Percentiles rank a stretch among this genome's conserved stretches.
Evolutionary conservation across 345 rosid genomes (phyloP).

Genomic region (Capsella bursapastoris): DNA sequence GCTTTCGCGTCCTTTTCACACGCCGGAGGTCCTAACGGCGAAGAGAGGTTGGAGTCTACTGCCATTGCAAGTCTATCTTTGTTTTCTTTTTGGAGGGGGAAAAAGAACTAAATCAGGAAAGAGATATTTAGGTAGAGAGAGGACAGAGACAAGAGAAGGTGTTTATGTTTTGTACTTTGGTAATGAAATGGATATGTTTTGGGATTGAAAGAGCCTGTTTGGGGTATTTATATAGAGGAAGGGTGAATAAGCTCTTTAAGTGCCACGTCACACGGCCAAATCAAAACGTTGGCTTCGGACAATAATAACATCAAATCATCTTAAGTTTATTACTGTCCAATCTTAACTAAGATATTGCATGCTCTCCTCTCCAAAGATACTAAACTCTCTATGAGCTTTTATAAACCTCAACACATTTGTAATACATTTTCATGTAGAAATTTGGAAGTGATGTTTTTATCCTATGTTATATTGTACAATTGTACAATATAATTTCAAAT

Average conservation of each 20-base stretch:
- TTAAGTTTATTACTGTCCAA: slow-evolving; percentile 6
- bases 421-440: slow-evolving; percentile 2
- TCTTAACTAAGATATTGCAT: slow-evolving; percentile 35
- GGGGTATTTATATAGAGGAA: slow-evolving; percentile 55
- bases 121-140: slow-evolving; percentile 5
- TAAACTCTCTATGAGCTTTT: neutral
- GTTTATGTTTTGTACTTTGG: slow-evolving; percentile 24
- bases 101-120: neutral
- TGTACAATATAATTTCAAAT: no score
- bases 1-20: slow-evolving; percentile 81
- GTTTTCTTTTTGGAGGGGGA: neutral
- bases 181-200: slow-evolving; percentile 27
- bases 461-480: no score
- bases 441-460: neutral
- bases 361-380: slow-evolving; percentile 30
- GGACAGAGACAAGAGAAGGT: neutral
- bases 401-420: neutral
- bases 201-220: slow-evolving; percentile 18
- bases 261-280: slow-evolving; percentile 50
- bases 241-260: slow-evolving; percentile 1
- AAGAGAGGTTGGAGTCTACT: slow-evolving; percentile 62
- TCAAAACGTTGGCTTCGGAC: slow-evolving; percentile 25
- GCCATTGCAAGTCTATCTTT: slow-evolving; percentile 54
- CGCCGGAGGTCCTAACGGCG: slow-evolving; percentile 76
- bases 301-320: slow-evolving; percentile 20